These are phyloP conservation scores for Puccinia horiana DNA, from an alignment of 1,284 basidiomycete species.

Conservation along the genomic window DNA sequence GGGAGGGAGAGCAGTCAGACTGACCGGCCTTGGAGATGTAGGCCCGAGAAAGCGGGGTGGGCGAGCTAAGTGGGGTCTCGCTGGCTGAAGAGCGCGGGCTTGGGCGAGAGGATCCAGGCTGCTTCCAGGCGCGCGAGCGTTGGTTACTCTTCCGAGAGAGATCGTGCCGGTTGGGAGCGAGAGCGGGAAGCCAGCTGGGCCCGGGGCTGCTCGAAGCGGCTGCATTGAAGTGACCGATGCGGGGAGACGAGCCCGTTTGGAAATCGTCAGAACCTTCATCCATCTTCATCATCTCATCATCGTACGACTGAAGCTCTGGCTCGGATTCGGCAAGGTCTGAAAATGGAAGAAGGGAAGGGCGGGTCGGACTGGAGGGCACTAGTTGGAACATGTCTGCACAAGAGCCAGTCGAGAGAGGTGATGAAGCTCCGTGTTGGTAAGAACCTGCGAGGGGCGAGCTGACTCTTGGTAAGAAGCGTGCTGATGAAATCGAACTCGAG, in stretches of 20 bases:
- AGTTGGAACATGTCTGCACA: neutral
- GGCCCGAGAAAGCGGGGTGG: constrained; percentile 29
- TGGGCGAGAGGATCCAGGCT: neutral
- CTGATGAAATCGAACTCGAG: neutral
- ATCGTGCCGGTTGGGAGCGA: neutral
- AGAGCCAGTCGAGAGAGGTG: constrained; percentile 11
- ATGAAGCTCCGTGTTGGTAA: neutral
- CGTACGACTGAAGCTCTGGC: constrained; percentile 20
- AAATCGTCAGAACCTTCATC: neutral
- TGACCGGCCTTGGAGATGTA: constrained; percentile 10
- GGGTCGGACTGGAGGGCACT: constrained; percentile 14
- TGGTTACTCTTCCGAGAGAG: neutral
- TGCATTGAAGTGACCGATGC: constrained; percentile 14
- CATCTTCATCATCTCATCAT: constrained; percentile 23
- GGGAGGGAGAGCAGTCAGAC: constrained; percentile 10
- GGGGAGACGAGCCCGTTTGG: neutral
- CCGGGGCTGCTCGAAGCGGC: constrained; percentile 30
- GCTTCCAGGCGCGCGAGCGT: constrained; percentile 8
- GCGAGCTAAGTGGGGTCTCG: constrained; percentile 26
- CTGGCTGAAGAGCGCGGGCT: constrained; percentile 1
- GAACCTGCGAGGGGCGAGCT: constrained; percentile 30
- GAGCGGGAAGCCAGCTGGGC: constrained; percentile 32
- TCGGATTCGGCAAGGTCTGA: constrained; percentile 27
- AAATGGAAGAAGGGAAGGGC: neutral
- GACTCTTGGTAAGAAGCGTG: constrained; percentile 6